A percentile compares a stretch with the other conserved stretches of the same genome.
Conservation (phyloP, 2,329 filamentous ascomycete species). For the Microdochium trichocladiopsis region DNA sequence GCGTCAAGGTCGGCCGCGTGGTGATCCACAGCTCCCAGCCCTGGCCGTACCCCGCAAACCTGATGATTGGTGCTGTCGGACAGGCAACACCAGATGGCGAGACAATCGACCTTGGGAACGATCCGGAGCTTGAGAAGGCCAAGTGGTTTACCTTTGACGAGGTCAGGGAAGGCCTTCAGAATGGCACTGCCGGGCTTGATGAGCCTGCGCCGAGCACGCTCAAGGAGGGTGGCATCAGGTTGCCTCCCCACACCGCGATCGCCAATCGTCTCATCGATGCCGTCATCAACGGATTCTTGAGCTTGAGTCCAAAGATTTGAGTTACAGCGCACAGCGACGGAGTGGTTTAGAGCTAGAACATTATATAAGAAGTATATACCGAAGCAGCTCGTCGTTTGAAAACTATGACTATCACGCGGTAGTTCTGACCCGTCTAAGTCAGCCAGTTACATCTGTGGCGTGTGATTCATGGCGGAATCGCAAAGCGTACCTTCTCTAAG, state of each 20-base stretch:
- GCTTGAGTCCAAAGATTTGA: not conserved
- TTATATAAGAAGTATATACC: too few relatives aligned
- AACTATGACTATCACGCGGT: too few relatives aligned
- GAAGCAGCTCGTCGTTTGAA: too few relatives aligned
- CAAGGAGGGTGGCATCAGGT: constrained; percentile 66
- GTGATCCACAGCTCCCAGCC: constrained; percentile 79
- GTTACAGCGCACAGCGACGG: not conserved
- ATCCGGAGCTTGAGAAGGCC: constrained; percentile 85
- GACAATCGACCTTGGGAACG: constrained; percentile 73
- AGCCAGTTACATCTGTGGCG: too few relatives aligned
- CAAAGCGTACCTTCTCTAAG: too few relatives aligned
- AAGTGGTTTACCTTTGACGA: constrained; percentile 84
- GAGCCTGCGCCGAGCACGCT: constrained; percentile 59
- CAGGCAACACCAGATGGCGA: constrained; percentile 77
- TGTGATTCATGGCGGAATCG: too few relatives aligned
- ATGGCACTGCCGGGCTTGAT: constrained; percentile 61
- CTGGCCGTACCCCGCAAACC: constrained; percentile 77
- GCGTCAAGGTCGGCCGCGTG: constrained; percentile 68
- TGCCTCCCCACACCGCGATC: constrained; percentile 86
- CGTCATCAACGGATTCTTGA: constrained; percentile 63
- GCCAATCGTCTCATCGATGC: constrained; percentile 81
- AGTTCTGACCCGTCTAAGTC: too few relatives aligned
- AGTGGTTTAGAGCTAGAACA: too few relatives aligned
- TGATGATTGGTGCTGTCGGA: constrained; percentile 84
- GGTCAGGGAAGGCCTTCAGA: constrained; percentile 63